A percentile compares a stretch with the other conserved stretches of the same genome.
Evolutionary conservation across 768 basidiomycete genomes (phyloP).

Genomic region (Tylopilus sp.): DNA sequence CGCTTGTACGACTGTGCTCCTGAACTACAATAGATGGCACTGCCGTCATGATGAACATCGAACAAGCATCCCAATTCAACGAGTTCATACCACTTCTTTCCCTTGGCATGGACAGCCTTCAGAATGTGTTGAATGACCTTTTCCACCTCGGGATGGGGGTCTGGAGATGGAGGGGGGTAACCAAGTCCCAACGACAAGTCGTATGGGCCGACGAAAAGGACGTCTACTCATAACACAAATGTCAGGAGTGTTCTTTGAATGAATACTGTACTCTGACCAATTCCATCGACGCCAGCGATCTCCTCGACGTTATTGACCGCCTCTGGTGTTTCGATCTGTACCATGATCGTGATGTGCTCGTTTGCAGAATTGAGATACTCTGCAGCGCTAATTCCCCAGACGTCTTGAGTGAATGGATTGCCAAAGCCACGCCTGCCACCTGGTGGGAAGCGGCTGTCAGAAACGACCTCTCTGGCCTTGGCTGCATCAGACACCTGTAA

Average conservation of each 20-base stretch:
- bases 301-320: slow-evolving; percentile 56
- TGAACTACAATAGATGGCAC: slow-evolving; percentile 47
- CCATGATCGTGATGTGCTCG: slow-evolving; percentile 50
- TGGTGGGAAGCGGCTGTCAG: slow-evolving; percentile 62
- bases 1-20: slow-evolving; percentile 44
- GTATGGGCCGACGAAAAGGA: slow-evolving; percentile 63
- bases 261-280: slow-evolving; percentile 40
- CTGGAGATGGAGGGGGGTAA: slow-evolving; percentile 56
- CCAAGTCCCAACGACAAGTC: slow-evolving; percentile 64
- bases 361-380: slow-evolving; percentile 59
- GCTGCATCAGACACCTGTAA: slow-evolving; percentile 48
- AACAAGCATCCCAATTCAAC: not conserved
- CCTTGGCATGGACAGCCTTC: slow-evolving; percentile 43
- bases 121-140: slow-evolving; percentile 53
- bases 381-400: slow-evolving; percentile 48
- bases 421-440: slow-evolving; percentile 62
- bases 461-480: slow-evolving; percentile 54
- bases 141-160: slow-evolving; percentile 64
- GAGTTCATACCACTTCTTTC: slow-evolving; percentile 61
- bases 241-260: not conserved
- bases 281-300: slow-evolving; percentile 59
- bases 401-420: slow-evolving; percentile 55
- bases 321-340: slow-evolving; percentile 66
- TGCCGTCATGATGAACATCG: slow-evolving; percentile 14
- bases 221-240: slow-evolving; percentile 31